phyloP scores from a whole-genome alignment of 2,329 filamentous ascomycete species.

The Aspergillus arachidicola region DNA sequence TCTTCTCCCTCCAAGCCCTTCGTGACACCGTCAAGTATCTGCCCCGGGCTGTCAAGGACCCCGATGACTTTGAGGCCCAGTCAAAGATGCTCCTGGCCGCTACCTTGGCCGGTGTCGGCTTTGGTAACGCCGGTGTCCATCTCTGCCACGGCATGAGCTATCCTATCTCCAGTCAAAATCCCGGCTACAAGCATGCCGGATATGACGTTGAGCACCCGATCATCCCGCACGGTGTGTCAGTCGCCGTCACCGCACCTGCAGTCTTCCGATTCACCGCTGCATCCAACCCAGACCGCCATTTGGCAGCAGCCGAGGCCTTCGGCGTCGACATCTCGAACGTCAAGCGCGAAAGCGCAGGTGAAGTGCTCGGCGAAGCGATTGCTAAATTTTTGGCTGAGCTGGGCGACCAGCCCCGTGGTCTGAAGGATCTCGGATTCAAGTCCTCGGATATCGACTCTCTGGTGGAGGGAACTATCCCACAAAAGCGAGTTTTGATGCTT shows the following conservation, averaged over 20 bases:
- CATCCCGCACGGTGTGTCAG: slow-evolving; percentile 94
- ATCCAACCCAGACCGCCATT: slow-evolving; percentile 88
- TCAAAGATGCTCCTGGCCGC: slow-evolving; percentile 93
- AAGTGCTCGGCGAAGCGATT: slow-evolving; percentile 82
- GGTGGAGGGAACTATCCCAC: slow-evolving; percentile 93
- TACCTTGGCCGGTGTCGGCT: slow-evolving; percentile 91
- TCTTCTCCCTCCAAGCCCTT: slow-evolving; percentile 89
- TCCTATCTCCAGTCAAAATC: slow-evolving; percentile 93
- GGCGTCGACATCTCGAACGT: slow-evolving; percentile 87
- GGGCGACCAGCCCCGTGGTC: slow-evolving; percentile 85
- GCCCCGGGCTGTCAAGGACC: slow-evolving; percentile 81
- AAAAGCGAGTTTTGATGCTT: slow-evolving; percentile 85
- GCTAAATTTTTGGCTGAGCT: slow-evolving; percentile 77
- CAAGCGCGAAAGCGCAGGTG: slow-evolving; percentile 85
- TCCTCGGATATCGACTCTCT: slow-evolving; percentile 74
- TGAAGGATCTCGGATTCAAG: slow-evolving; percentile 82
- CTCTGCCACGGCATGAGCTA: slow-evolving; percentile 93
- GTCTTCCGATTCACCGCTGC: slow-evolving; percentile 92
- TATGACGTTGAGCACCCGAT: slow-evolving; percentile 76
- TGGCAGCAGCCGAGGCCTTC: slow-evolving; percentile 86
- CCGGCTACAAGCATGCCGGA: slow-evolving; percentile 83
- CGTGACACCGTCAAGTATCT: slow-evolving; percentile 87
- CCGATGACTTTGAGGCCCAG: slow-evolving; percentile 90
- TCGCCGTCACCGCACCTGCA: slow-evolving; percentile 88
- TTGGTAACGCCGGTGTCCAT: slow-evolving; percentile 97